Evolutionary conservation across 73 alveolate species (phyloP).

Genomic region (Tetrahymena thermophila): DNA sequence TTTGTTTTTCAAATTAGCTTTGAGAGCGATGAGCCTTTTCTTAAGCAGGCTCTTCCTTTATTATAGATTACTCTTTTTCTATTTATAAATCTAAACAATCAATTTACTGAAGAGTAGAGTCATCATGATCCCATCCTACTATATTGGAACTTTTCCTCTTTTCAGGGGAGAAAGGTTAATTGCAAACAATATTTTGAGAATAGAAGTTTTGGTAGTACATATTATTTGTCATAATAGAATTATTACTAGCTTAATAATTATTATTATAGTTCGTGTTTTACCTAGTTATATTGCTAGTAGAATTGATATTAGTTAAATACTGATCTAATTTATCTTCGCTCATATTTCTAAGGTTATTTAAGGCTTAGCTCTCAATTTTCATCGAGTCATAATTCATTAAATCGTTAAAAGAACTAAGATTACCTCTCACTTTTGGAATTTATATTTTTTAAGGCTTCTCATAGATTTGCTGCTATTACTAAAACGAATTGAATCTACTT

Average conservation of each 20-base stretch:
- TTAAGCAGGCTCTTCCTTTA: neutral
- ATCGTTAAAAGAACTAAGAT: neutral
- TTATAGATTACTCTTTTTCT: neutral
- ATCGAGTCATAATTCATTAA: neutral
- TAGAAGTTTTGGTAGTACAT: neutral
- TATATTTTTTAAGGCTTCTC: neutral
- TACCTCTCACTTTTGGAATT: neutral
- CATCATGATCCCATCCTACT: neutral
- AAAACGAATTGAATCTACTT: neutral
- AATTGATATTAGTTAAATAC: neutral
- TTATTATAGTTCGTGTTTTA: neutral
- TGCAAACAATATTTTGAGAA: neutral
- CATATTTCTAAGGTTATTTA: neutral
- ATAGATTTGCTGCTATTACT: neutral
- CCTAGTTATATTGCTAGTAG: neutral
- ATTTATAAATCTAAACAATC: neutral
- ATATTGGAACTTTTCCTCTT: neutral
- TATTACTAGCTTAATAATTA: neutral
- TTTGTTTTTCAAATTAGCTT: neutral
- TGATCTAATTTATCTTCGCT: neutral
- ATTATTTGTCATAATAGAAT: neutral
- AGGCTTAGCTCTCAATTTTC: neutral
- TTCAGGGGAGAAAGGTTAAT: neutral
- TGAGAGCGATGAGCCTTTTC: neutral
- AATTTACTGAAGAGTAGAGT: neutral